These are phyloP conservation scores for Avicennia marina DNA, from an alignment of 257 asterid species.

Conservation along the genomic window DNA sequence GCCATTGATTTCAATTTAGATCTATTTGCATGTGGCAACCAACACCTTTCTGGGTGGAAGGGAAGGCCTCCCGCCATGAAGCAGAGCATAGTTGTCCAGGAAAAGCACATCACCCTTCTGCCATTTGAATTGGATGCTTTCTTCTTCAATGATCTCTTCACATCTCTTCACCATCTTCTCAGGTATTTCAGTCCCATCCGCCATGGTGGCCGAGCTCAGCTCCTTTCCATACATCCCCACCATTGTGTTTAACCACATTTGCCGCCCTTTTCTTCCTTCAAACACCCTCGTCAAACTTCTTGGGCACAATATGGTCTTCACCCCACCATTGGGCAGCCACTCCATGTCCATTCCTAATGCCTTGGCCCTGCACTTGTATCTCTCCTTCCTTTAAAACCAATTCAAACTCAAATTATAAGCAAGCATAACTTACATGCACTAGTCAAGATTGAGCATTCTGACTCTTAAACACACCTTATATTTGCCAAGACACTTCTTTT, in stretches of 20 bases:
- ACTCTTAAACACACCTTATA: no score
- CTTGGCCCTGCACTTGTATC: conserved; percentile 41
- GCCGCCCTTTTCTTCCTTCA: conserved; percentile 68
- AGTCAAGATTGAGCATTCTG: no score
- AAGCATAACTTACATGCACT: no score
- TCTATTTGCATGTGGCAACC: conserved; percentile 72
- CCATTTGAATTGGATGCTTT: conserved; percentile 92
- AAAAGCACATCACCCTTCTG: conserved; percentile 72
- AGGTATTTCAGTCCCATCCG: conserved; percentile 70
- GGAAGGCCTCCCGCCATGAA: conserved; percentile 80
- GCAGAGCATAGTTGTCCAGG: conserved; percentile 60
- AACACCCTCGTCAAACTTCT: conserved; percentile 60
- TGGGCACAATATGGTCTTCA: conserved; percentile 58
- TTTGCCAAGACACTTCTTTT: no score
- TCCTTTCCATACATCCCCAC: conserved; percentile 91
- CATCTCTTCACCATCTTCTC: conserved; percentile 53
- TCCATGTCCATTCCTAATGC: conserved; percentile 75
- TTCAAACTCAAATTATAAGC: no score
- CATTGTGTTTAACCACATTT: conserved; percentile 82
- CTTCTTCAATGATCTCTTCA: conserved; percentile 80
- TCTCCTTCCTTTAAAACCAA: no score
- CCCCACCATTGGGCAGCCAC: conserved; percentile 67
- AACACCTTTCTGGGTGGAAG: conserved; percentile 77
- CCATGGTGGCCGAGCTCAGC: conserved; percentile 70
- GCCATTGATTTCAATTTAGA: no score